Conservation (phyloP, 2,329 filamentous ascomycete genomes). For the Hymenoscyphus linearis region DNA sequence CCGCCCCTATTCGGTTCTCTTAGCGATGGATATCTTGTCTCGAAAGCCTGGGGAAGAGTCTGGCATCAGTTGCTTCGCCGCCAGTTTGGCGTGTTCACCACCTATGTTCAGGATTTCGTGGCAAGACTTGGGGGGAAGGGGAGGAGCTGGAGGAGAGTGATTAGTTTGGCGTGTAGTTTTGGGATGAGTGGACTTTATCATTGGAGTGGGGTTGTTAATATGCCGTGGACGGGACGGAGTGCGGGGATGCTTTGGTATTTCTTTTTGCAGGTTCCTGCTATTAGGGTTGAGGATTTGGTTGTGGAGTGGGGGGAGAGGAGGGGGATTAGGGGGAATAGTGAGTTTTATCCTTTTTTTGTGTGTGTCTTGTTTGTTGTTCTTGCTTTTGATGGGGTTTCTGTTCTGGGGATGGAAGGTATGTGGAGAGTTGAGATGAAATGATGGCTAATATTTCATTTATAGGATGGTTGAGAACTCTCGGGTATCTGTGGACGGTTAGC, state of each 20-base stretch:
- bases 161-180: background rate
- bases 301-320: conserved; percentile 2
- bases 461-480: conserved; percentile 4
- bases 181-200: background rate
- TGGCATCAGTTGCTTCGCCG: conserved; percentile 7
- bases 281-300: conserved; percentile 7
- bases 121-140: background rate
- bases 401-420: no score
- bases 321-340: background rate
- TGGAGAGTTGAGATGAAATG: background rate
- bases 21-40: conserved; percentile 8
- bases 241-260: conserved; percentile 11
- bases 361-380: background rate
- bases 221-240: conserved; percentile 3
- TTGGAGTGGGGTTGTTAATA: conserved; percentile 4
- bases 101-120: background rate
- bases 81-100: background rate
- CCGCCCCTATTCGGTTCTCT: conserved; percentile 8
- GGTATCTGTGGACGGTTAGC: conserved; percentile 4
- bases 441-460: background rate
- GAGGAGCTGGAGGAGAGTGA: background rate
- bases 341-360: background rate
- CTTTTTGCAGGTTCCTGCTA: conserved; percentile 8
- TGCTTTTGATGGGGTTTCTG: background rate
- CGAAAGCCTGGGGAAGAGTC: conserved; percentile 7